phyloP scores from a whole-genome alignment of 1,284 basidiomycete genomes.

The Fomitopsis schrenkii region DNA sequence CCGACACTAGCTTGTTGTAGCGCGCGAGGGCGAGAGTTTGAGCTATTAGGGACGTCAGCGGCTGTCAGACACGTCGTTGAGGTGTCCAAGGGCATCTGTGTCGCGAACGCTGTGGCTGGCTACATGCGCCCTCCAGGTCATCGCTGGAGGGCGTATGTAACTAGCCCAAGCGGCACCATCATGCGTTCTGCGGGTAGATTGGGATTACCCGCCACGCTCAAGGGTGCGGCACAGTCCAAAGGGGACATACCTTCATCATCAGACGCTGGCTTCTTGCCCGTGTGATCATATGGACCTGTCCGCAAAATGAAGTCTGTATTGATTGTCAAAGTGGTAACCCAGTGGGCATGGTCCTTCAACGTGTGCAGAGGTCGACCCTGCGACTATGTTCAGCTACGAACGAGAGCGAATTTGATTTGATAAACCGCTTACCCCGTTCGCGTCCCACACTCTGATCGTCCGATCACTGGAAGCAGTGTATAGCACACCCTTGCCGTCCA shows the following conservation, averaged over 20 bases:
- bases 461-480: conserved; percentile 95
- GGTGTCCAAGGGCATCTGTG: background rate
- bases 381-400: conserved; percentile 2
- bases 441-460: conserved; percentile 93
- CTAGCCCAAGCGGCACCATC: background rate
- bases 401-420: background rate
- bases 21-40: conserved; percentile 72
- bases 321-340: conserved; percentile 96
- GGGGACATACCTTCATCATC: conserved; percentile 70
- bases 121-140: background rate
- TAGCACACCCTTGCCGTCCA: conserved; percentile 68
- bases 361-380: conserved; percentile 68
- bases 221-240: background rate
- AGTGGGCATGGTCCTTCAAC: conserved; percentile 95
- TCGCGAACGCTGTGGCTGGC: background rate
- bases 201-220: background rate
- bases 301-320: conserved; percentile 95
- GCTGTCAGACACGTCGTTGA: background rate
- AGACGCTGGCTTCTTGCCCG: conserved; percentile 66
- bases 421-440: conserved; percentile 55
- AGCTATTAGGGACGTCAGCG: conserved; percentile 39
- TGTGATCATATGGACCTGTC: conserved; percentile 94
- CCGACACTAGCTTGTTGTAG: conserved; percentile 65
- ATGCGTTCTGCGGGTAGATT: background rate
- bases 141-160: background rate